Evolutionary conservation across 2,329 filamentous ascomycete genomes (phyloP).

Genomic region (Mycosphaerella sp.): DNA sequence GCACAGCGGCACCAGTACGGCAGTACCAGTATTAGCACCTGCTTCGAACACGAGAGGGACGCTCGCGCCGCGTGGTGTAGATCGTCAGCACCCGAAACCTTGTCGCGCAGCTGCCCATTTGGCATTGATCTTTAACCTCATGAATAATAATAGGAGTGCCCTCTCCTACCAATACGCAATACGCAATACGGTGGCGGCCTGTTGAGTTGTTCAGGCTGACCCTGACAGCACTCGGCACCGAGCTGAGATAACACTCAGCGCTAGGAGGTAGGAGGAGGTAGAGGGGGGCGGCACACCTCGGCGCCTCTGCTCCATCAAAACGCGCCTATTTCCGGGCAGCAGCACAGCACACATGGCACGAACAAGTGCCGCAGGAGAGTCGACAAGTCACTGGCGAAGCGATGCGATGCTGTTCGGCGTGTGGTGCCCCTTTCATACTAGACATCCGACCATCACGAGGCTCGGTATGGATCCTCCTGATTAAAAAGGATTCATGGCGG

Average conservation of each 20-base stretch:
- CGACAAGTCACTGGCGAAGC: not conserved
- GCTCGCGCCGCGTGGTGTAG: too few species aligned
- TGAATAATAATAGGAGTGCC: not conserved
- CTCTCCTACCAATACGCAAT: not conserved
- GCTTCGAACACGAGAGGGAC: too few species aligned
- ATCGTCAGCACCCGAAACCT: too few species aligned
- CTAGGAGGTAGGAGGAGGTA: not conserved
- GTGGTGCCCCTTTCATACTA: slow-evolving; percentile 8
- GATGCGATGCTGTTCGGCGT: slow-evolving; percentile 2
- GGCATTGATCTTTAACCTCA: not conserved
- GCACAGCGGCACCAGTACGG: not conserved
- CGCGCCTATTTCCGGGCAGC: not conserved
- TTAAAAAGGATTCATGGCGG: not conserved
- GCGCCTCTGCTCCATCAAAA: not conserved
- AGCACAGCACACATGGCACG: not conserved
- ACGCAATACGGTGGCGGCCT: not conserved
- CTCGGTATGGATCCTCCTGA: slow-evolving; percentile 2
- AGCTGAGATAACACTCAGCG: not conserved
- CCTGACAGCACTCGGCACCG: not conserved
- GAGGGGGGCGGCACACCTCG: too few species aligned
- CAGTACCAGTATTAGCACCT: too few species aligned
- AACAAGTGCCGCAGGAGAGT: not conserved
- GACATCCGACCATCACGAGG: slow-evolving; percentile 5
- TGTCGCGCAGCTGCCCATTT: too few species aligned
- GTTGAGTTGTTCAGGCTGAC: not conserved